Evolutionary conservation across 2,329 filamentous ascomycete species (phyloP).

Genomic region (Ascochyta lentis): DNA sequence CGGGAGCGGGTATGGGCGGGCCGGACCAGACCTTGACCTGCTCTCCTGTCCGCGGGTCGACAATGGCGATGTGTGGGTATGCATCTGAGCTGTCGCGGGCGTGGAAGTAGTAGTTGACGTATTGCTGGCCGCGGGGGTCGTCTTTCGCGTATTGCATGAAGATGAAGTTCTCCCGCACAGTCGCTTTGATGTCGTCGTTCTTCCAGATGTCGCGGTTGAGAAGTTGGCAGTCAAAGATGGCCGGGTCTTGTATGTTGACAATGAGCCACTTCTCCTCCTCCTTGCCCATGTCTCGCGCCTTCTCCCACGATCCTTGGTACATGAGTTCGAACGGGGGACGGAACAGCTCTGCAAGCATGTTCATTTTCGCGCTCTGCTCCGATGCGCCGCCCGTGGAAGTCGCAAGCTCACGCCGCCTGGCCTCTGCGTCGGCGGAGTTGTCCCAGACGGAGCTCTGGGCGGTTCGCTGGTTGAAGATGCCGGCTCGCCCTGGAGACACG

Average conservation of each 20-base stretch:
- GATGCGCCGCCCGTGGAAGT: slow-evolving; percentile 70
- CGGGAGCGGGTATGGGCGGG: slow-evolving; percentile 73
- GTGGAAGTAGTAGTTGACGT: slow-evolving; percentile 89
- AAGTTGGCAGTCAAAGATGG: slow-evolving; percentile 92
- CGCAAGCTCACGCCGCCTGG: slow-evolving; percentile 61
- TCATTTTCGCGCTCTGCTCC: slow-evolving; percentile 72
- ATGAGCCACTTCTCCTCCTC: slow-evolving; percentile 91
- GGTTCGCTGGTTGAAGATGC: slow-evolving; percentile 74
- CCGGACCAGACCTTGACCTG: slow-evolving; percentile 97
- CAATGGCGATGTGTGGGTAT: slow-evolving; percentile 94
- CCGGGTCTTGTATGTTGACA: slow-evolving; percentile 92
- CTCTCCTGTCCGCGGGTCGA: slow-evolving; percentile 94
- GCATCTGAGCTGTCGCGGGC: slow-evolving; percentile 81
- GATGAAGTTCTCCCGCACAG: slow-evolving; percentile 89
- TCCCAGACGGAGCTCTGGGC: slow-evolving; percentile 64
- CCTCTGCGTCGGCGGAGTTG: slow-evolving; percentile 55
- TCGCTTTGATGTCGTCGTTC: slow-evolving; percentile 76
- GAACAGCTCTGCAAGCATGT: slow-evolving; percentile 87
- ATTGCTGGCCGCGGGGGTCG: slow-evolving; percentile 77
- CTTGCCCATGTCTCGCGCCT: slow-evolving; percentile 83
- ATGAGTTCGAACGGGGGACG: slow-evolving; percentile 92
- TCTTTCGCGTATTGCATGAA: slow-evolving; percentile 95
- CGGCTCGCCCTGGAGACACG: slow-evolving; percentile 51
- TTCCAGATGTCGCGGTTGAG: slow-evolving; percentile 98
- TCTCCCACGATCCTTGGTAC: slow-evolving; percentile 78